phyloP scores from a whole-genome alignment of 345 rosid genomes.

The Eucalyptus pumila region DNA sequence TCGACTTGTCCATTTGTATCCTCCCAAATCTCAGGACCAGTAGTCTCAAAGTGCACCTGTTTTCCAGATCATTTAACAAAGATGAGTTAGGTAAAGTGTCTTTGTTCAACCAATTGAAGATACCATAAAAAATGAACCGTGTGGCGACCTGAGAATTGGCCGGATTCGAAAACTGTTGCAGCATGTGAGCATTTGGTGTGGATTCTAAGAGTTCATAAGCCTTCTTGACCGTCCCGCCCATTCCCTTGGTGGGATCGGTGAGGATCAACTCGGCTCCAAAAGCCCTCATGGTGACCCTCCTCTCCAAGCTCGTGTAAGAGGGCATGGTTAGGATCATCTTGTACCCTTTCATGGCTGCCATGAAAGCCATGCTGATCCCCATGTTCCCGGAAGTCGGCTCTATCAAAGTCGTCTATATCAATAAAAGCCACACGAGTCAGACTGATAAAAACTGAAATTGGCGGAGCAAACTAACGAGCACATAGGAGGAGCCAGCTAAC shows the following conservation, averaged over 20 bases:
- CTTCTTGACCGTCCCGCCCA: conserved; percentile 96
- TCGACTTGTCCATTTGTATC: conserved; percentile 85
- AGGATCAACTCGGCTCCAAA: conserved; percentile 90
- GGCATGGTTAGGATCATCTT: conserved; percentile 93
- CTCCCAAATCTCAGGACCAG: conserved; percentile 99
- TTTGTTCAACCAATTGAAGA: background rate
- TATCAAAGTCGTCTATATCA: conserved; percentile 55
- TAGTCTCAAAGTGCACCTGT: conserved; percentile 87
- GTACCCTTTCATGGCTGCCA: conserved; percentile 89
- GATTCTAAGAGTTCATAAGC: conserved; percentile 68
- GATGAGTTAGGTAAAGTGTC: background rate
- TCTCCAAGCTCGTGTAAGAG: conserved; percentile 92
- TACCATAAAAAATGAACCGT: background rate
- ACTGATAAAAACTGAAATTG: background rate
- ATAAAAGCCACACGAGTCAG: background rate
- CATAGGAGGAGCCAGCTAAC: conserved; percentile 8
- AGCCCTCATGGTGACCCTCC: conserved; percentile 92
- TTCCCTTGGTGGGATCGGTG: conserved; percentile 92
- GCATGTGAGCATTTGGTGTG: conserved; percentile 75
- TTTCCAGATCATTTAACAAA: background rate
- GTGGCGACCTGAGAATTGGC: conserved; percentile 61
- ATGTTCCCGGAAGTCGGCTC: conserved; percentile 98
- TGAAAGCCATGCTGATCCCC: conserved; percentile 96
- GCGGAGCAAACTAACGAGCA: background rate
- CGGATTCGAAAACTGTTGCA: conserved; percentile 85